Evolutionary conservation across 805 yeast genomes (phyloP), one percentile per base, ranked within the genome.

Genomic region (Saccharomycopsis guyanensis): DNA sequence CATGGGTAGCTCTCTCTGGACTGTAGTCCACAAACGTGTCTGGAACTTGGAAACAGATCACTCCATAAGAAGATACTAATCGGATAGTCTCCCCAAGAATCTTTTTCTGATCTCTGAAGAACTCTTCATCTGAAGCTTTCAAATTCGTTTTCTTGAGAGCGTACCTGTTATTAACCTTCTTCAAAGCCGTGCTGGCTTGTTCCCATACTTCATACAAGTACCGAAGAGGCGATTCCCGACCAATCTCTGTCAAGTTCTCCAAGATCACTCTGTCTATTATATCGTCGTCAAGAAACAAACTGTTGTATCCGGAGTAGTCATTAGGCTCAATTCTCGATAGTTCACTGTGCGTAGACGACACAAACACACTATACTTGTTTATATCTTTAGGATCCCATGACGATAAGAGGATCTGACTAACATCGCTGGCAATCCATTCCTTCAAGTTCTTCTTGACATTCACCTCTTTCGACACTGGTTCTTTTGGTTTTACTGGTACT

Each of bases 21-120:
- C 60, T 51, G 19, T 58, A 55, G 16, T 54, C 51, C 42, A 60
- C 51, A 20, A 66, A 56, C 3, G 51, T 74, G 46, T 81, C 89
- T 7, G 84, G 81, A 2, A 79, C 73, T 60, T 80, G 86, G 57
- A 84, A 80, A 19, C 80, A 62, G 19, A 84, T 79, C 24, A 80
- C 65, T 0, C 86, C 87, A 61, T 80, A 85, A 22, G 83, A 78
- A 12, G 78, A 64, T 13, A 75, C 58, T 36, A 74, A 64, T 36
- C 73, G 60, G 39, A 74, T 69, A 20, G 75, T 63, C 48, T 77
- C 78, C 46, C 71, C 67, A 42, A 78, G 61, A 4, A 77, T 47
- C 4, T 55, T 56, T 2, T 66, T 32, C 50, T 76, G 75, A 13
- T 56, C 56, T 62, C 47, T 3, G 66, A 59, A 48, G 72, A 70